phyloP scores from a whole-genome alignment of 2,329 filamentous ascomycete species.

The Ophiostoma quercus region DNA sequence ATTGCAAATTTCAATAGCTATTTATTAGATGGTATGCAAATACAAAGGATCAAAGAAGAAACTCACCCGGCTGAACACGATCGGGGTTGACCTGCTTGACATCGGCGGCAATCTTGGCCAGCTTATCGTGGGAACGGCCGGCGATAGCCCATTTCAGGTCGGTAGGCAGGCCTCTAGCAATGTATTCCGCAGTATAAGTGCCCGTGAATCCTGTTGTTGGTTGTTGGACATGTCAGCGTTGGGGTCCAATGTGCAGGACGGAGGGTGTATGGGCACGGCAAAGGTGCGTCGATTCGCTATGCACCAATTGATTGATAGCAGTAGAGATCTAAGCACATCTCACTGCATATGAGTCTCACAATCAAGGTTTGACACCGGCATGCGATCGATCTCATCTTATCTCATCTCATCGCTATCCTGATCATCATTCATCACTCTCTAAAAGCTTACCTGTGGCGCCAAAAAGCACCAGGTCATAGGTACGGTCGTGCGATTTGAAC shows the following conservation, averaged over 20 bases:
- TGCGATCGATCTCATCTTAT: neutral
- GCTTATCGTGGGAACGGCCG: constrained; percentile 71
- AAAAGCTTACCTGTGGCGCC: constrained; percentile 49
- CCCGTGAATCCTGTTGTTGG: constrained; percentile 72
- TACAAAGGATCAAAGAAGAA: no score
- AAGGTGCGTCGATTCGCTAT: neutral
- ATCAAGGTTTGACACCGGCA: neutral
- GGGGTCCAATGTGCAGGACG: neutral
- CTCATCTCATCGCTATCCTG: constrained; percentile 13
- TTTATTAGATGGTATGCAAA: neutral
- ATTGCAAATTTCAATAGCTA: constrained; percentile 50
- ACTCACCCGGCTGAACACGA: constrained; percentile 60
- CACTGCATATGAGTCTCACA: neutral
- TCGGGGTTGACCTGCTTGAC: constrained; percentile 63
- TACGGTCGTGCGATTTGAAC: constrained; percentile 41
- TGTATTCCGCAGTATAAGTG: constrained; percentile 67
- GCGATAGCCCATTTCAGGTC: constrained; percentile 83
- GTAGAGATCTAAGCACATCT: neutral
- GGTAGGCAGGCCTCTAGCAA: constrained; percentile 64
- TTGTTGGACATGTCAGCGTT: neutral
- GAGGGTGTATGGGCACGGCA: neutral
- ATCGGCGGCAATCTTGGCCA: constrained; percentile 62
- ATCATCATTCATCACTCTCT: neutral
- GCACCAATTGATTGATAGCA: neutral
- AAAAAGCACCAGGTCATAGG: constrained; percentile 54